phyloP scores from a whole-genome alignment of 2,329 filamentous ascomycete species.

The Colletotrichum viniferum region DNA sequence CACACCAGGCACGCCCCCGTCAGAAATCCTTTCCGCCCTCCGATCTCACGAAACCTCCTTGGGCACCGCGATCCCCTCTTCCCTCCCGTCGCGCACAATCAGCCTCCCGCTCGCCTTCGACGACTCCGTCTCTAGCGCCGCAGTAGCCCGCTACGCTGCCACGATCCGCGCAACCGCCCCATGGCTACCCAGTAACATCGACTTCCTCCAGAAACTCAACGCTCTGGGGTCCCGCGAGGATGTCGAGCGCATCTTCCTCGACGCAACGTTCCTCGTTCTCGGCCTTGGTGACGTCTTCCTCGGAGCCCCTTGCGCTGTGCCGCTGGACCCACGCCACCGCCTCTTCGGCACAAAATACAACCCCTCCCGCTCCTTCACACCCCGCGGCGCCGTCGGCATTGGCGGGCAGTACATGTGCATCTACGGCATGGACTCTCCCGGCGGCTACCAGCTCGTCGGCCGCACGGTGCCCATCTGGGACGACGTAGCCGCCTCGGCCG shows the following conservation, averaged over 20 bases:
- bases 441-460: constrained; percentile 41
- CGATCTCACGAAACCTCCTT: constrained; percentile 28
- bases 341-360: constrained; percentile 43
- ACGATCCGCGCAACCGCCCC: constrained; percentile 65
- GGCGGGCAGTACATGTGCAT: constrained; percentile 43
- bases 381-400: constrained; percentile 37
- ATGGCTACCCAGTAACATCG: constrained; percentile 66
- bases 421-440: constrained; percentile 41
- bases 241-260: constrained; percentile 30
- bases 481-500: constrained; percentile 10
- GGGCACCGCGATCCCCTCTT: constrained; percentile 19
- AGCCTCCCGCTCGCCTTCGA: constrained; percentile 43
- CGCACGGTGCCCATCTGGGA: constrained; percentile 39
- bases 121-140: constrained; percentile 46
- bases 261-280: constrained; percentile 39
- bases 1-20: constrained; percentile 20
- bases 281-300: constrained; percentile 45
- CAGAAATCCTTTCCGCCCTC: constrained; percentile 24
- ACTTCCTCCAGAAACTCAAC: constrained; percentile 49
- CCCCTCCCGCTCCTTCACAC: constrained; percentile 39
- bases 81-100: constrained; percentile 34
- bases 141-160: constrained; percentile 63
- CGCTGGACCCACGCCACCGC: constrained; percentile 37
- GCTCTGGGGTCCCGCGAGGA: constrained; percentile 27
- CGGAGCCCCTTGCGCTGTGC: constrained; percentile 40